Conservation (phyloP, 1,284 basidiomycete species). For the Flammula alnicola region DNA sequence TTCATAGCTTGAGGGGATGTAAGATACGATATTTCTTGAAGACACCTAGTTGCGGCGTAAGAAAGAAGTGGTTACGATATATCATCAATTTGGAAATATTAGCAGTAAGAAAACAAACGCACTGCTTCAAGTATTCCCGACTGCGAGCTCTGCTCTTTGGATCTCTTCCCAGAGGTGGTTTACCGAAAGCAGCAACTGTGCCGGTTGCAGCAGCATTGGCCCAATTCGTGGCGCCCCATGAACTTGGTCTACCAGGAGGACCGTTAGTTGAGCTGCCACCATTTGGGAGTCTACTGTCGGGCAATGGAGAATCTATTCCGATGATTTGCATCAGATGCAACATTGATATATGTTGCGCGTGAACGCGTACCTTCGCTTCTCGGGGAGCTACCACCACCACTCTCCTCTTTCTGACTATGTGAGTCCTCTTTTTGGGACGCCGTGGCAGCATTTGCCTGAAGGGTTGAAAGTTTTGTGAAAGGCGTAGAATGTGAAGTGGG, state of each 20-base stretch:
- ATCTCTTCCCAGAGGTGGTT: slow-evolving; percentile 80
- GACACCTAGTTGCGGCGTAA: slow-evolving; percentile 59
- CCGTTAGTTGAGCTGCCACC: slow-evolving; percentile 47
- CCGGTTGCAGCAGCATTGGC: slow-evolving; percentile 44
- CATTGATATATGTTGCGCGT: slow-evolving; percentile 1
- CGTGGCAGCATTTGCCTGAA: slow-evolving; percentile 57
- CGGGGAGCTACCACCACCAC: slow-evolving; percentile 77
- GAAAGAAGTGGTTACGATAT: slow-evolving; percentile 2
- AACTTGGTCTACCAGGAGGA: slow-evolving; percentile 51
- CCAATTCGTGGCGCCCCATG: slow-evolving; percentile 61
- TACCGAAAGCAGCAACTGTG: slow-evolving; percentile 58
- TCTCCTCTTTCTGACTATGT: slow-evolving; percentile 73
- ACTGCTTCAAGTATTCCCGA: slow-evolving; percentile 98
- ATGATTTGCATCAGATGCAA: neutral
- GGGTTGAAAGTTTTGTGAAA: slow-evolving; percentile 61
- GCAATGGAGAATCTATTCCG: slow-evolving; percentile 69
- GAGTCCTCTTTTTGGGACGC: slow-evolving; percentile 69
- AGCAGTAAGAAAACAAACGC: slow-evolving; percentile 34
- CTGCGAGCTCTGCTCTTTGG: slow-evolving; percentile 93
- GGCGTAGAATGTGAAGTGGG: slow-evolving; percentile 54
- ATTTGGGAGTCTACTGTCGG: slow-evolving; percentile 69
- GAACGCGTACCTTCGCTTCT: slow-evolving; percentile 67
- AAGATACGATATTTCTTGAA: slow-evolving; percentile 97
- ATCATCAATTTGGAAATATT: slow-evolving; percentile 5
- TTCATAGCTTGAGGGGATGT: slow-evolving; percentile 98